Evolutionary conservation across 2,329 filamentous ascomycete genomes (phyloP).

Genomic region (Lecanosticta acicola): DNA sequence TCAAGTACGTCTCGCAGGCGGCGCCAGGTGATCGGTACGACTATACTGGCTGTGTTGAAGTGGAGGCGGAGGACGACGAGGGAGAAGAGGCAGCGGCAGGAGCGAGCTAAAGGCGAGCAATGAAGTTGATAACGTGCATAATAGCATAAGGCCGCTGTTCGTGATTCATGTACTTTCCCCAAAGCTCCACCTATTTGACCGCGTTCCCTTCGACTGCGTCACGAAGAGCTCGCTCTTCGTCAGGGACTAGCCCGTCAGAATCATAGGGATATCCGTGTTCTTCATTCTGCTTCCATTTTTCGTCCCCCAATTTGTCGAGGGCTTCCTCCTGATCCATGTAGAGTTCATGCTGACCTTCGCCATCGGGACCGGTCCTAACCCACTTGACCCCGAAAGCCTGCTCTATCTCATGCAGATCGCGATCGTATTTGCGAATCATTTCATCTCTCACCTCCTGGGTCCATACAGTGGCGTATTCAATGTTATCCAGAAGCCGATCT

Average conservation of each 20-base stretch:
- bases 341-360: constrained; percentile 24
- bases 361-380: constrained; percentile 14
- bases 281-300: constrained; percentile 22
- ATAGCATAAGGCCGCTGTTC: too few species aligned
- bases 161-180: too few species aligned
- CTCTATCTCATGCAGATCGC: constrained; percentile 30
- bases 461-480: constrained; percentile 24
- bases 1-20: constrained; percentile 84
- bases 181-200: background rate
- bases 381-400: constrained; percentile 29
- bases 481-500: constrained; percentile 23
- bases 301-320: constrained; percentile 25
- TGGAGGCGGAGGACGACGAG: constrained; percentile 47
- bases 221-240: constrained; percentile 19
- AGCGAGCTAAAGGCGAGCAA: background rate
- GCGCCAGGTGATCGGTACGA: constrained; percentile 93
- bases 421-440: constrained; percentile 27
- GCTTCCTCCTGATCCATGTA: constrained; percentile 26
- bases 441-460: constrained; percentile 23
- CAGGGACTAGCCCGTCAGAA: constrained; percentile 11
- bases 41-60: constrained; percentile 70
- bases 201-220: constrained; percentile 18
- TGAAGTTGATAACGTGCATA: too few species aligned
- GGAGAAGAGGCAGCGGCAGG: constrained; percentile 40
- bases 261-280: constrained; percentile 30